Evolutionary conservation across 2,329 filamentous ascomycete species (phyloP).

Genomic region (Exophiala spinifera): DNA sequence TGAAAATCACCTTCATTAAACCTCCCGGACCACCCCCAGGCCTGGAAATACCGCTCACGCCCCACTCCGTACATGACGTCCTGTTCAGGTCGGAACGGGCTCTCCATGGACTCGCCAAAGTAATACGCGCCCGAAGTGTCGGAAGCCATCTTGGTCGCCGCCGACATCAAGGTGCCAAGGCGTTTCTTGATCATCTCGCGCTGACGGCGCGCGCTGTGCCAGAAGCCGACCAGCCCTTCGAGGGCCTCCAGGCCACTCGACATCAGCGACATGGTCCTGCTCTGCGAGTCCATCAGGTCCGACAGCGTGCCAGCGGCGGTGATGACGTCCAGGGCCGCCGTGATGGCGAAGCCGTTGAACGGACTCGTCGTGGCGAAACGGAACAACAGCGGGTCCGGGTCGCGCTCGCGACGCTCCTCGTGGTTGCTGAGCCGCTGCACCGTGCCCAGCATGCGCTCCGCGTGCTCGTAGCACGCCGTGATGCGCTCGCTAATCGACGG

Average conservation of each 20-base stretch:
- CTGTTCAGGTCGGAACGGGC: slow-evolving; percentile 39
- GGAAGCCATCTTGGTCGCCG: slow-evolving; percentile 36
- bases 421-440: slow-evolving; percentile 21
- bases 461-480: slow-evolving; percentile 18
- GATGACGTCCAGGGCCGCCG: slow-evolving; percentile 65
- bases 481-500: slow-evolving; percentile 9
- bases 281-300: slow-evolving; percentile 42
- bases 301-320: slow-evolving; percentile 57
- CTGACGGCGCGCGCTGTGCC: slow-evolving; percentile 57
- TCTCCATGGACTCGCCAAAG: slow-evolving; percentile 41
- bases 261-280: slow-evolving; percentile 52
- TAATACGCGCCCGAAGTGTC: slow-evolving; percentile 37
- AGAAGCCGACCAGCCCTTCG: slow-evolving; percentile 56
- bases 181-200: slow-evolving; percentile 49
- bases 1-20: slow-evolving; percentile 19
- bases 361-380: slow-evolving; percentile 52
- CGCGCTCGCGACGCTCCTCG: slow-evolving; percentile 9
- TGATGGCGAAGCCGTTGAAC: slow-evolving; percentile 59
- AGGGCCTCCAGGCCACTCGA: slow-evolving; percentile 53
- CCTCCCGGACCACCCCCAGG: slow-evolving; percentile 30
- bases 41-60: slow-evolving; percentile 32
- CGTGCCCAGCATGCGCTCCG: slow-evolving; percentile 16
- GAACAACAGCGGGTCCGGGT: slow-evolving; percentile 10
- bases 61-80: slow-evolving; percentile 44
- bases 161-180: slow-evolving; percentile 43